Base-by-base conservation (phyloP, 805 yeast genomes). In the Starmerella geochares region DNA sequence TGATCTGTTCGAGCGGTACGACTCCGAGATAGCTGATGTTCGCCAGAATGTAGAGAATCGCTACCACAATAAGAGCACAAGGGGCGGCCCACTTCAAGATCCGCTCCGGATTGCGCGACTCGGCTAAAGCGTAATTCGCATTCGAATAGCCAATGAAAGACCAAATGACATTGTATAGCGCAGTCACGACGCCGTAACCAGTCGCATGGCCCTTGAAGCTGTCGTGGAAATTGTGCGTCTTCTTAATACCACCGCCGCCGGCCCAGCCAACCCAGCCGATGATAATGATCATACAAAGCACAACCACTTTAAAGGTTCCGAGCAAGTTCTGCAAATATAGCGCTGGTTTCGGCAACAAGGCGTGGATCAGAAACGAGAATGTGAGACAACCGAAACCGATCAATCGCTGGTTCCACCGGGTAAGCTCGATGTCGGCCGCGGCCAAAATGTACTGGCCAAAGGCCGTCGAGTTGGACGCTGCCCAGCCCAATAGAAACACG, bases 221-320 rank as follows among this genome's bases (percentile, higher is more conserved):
- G 59, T 82, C 63, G 36, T 62, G 59, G 65, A 82, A 81, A 60
- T 80, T 80, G 57, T 75, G 75, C 33, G 86, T 77, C 45, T 76
- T 72, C 44, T 72, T 69, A 39, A 62, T 61, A 54, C 71, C 70
- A 33, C 70, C 68, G 47, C 84, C 80, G 23, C 88, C 90, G 47
- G 81, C 86, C 35, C 85, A 71, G 48, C 81, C 86, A 24, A 85
- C 71, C 85, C 87, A 83, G 14, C 94, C 94, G 38, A 86, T 79
- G 37, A 84, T 71, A 9, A 82, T 71, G 51, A 85, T 82, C 62
- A 85, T 76, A 8, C 79, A 54, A 38, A 85, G 77, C 61, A 85
- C 78, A n/a, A 73, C 78, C 35, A 85, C 69, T 67, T 85, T 85
- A 73, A 83, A 80, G 17, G 79, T 57, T 51, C 94, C 94, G 48